phyloP scores from a whole-genome alignment of 805 yeast genomes.

The Suhomyces pyralidae region DNA sequence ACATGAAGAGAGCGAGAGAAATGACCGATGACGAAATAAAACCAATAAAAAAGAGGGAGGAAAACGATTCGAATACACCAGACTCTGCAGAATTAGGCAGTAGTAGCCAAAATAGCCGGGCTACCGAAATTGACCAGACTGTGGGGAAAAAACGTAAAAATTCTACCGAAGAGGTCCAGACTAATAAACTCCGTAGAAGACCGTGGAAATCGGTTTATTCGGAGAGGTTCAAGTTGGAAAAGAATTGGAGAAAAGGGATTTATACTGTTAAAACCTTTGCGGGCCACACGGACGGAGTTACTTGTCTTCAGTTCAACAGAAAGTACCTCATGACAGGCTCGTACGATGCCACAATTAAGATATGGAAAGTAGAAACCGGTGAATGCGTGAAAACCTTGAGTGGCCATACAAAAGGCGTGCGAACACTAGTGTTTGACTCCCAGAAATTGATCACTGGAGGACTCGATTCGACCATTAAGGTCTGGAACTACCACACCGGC shows the following conservation, averaged over 20 bases:
- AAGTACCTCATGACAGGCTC: slow-evolving; percentile 83
- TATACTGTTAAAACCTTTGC: slow-evolving; percentile 60
- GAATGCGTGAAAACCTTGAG: slow-evolving; percentile 68
- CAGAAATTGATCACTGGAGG: slow-evolving; percentile 91
- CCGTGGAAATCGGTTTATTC: slow-evolving; percentile 96
- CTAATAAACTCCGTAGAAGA: slow-evolving; percentile 36
- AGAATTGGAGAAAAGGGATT: slow-evolving; percentile 89
- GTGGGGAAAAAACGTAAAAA: neutral
- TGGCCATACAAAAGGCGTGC: slow-evolving; percentile 89
- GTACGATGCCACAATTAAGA: slow-evolving; percentile 82
- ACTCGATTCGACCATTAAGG: slow-evolving; percentile 84
- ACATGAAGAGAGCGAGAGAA: slow-evolving; percentile 72
- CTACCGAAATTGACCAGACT: neutral
- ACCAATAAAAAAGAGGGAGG: slow-evolving; percentile 11
- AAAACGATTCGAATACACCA: too few relatives aligned
- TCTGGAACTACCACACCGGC: slow-evolving; percentile 95
- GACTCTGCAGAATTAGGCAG: too few relatives aligned
- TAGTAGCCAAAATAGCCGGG: neutral
- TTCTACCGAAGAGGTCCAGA: neutral
- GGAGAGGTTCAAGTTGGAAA: slow-evolving; percentile 86
- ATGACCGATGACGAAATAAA: slow-evolving; percentile 22
- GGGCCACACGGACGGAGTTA: slow-evolving; percentile 88
- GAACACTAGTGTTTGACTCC: slow-evolving; percentile 80
- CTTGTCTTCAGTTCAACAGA: slow-evolving; percentile 80
- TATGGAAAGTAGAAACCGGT: slow-evolving; percentile 90